These are phyloP conservation scores for Saccharum officinarum DNA, from an alignment of 176 grass and related monocot species.

Conservation along the genomic window DNA sequence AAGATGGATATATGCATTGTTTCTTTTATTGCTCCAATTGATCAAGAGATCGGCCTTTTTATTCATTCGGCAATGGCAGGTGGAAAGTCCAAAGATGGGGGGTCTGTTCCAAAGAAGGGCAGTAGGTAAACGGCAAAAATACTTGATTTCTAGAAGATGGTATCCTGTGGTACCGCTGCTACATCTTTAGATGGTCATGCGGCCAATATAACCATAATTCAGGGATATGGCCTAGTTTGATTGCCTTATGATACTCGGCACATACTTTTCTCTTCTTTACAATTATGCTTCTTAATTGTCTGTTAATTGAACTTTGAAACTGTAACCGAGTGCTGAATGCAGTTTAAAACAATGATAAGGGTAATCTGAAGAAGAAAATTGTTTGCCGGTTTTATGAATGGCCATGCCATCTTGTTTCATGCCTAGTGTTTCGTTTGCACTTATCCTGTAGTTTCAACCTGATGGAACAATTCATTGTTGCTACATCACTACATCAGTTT, in stretches of 20 bases:
- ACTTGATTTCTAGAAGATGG: constrained; percentile 82
- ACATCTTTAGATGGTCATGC: constrained; percentile 38
- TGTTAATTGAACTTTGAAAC: constrained; percentile 17
- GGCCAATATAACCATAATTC: constrained; percentile 38
- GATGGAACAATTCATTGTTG: constrained; percentile 1
- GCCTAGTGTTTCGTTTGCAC: constrained; percentile 9
- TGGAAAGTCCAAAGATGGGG: constrained; percentile 99
- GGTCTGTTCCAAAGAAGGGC: constrained; percentile 99
- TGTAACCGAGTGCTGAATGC: constrained; percentile 11
- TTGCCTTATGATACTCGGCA: constrained; percentile 7
- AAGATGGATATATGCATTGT: constrained; percentile 70
- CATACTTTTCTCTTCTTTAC: constrained; percentile 8
- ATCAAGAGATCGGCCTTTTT: constrained; percentile 83
- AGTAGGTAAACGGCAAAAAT: constrained; percentile 97
- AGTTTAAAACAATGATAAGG: constrained; percentile 7
- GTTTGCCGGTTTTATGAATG: not conserved
- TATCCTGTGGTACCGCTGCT: constrained; percentile 58
- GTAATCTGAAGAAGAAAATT: constrained; percentile 13
- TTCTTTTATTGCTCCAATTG: constrained; percentile 84
- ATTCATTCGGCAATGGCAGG: constrained; percentile 95
- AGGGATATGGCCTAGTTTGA: not conserved
- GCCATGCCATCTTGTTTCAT: not conserved
- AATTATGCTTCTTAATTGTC: not conserved
- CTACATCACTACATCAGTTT: constrained; percentile 21
- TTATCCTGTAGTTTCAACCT: constrained; percentile 8